Base-by-base conservation (phyloP, 2,329 filamentous ascomycete species). In the Clonostachys rhizophaga region DNA sequence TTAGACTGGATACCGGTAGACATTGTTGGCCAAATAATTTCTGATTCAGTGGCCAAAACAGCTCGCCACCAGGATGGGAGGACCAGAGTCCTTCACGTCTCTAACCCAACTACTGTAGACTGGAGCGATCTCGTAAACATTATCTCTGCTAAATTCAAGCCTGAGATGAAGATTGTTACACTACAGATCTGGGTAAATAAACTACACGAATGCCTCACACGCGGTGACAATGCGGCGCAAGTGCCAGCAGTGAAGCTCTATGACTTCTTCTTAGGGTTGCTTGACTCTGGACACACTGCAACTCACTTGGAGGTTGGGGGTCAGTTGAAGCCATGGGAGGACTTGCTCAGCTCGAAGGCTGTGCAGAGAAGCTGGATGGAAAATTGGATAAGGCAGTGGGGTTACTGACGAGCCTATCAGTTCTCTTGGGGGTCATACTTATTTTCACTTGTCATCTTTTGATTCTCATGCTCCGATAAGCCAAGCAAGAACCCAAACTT, bases 1-100 rank as follows among this genome's bases (percentile, higher is more conserved):
- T 65, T 82, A 2, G 76, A 81, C 55, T 83, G 79, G 79, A 66
- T 76, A 2, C 76, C 79, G 0, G 66, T 77, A 9, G 78, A 76
- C 49, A 55, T 62, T 20, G 69, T 78, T 16, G 71, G 75, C 2
- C 57, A 60, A 0, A 59, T 75, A 4, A 59, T 81, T 2, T 55
- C 62, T 2, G 65, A 69, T 18, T 59, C 69, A 4, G 57, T 62
- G 1, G 36, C 36, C 36, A 16, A 39, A 16, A 39, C 13, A 16
- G 6, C 13, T 39, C 36, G 13, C 9, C 20, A 44, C 47, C 8
- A 52, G 63, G 6, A 40, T 58, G 68, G 18, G 51, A 50, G 30
- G 66, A 71, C 71, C 39, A 39, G 24, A 16, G 44, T 44, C 48
- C 79, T 72, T 59, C 74, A 79, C 55, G 66, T 69, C 36, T 67